Conservation (phyloP, 768 basidiomycete species). For the Gymnopilus junonius region DNA sequence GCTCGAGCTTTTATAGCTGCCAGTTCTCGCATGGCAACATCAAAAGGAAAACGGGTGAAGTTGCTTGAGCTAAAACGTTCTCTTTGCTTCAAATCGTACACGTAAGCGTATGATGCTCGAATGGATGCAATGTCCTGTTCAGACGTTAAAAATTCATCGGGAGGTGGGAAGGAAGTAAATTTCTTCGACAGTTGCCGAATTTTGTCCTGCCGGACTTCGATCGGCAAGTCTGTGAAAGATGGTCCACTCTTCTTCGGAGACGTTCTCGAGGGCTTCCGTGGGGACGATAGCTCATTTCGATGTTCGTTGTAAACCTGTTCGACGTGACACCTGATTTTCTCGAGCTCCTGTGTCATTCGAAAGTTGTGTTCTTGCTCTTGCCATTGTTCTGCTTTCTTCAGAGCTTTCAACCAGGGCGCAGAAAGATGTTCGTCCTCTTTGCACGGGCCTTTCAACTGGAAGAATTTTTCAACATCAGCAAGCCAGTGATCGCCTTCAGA, state of each 20-base stretch:
- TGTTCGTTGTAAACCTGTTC: slow-evolving; percentile 33
- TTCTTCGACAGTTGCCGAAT: slow-evolving; percentile 49
- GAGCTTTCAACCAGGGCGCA: slow-evolving; percentile 36
- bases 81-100: slow-evolving; percentile 33
- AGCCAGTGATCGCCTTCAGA: slow-evolving; percentile 23
- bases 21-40: slow-evolving; percentile 58
- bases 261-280: slow-evolving; percentile 16
- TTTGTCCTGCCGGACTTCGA: slow-evolving; percentile 55
- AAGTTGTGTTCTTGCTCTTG: slow-evolving; percentile 20
- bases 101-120: slow-evolving; percentile 63
- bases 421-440: slow-evolving; percentile 34
- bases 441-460: slow-evolving; percentile 14
- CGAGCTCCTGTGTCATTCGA: slow-evolving; percentile 36
- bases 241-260: slow-evolving; percentile 25
- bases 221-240: slow-evolving; percentile 41
- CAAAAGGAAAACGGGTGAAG: slow-evolving; percentile 45
- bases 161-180: slow-evolving; percentile 38
- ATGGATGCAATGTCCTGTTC: slow-evolving; percentile 38
- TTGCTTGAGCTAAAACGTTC: slow-evolving; percentile 4
- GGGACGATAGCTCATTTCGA: slow-evolving; percentile 26
- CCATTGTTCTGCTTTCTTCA: slow-evolving; percentile 25
- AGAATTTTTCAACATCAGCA: slow-evolving; percentile 31
- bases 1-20: slow-evolving; percentile 55
- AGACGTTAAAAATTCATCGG: slow-evolving; percentile 31
- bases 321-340: slow-evolving; percentile 47